Percentiles rank a stretch among this genome's conserved stretches.
These are phyloP conservation scores for Earliella scabrosa DNA, from an alignment of 1,284 basidiomycete species.

Conservation along the genomic window DNA sequence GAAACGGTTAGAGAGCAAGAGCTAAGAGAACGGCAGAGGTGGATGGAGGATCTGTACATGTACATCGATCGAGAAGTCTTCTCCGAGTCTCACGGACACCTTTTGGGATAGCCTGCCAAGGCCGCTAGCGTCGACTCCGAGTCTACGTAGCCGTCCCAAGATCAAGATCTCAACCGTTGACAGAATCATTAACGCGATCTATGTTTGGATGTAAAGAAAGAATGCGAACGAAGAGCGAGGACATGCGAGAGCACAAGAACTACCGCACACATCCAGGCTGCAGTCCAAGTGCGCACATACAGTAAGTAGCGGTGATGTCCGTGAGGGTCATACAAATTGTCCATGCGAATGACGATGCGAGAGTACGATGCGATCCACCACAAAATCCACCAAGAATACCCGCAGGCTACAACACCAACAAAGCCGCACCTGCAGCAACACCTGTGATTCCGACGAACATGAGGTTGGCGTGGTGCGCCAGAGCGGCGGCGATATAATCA, in stretches of 20 bases:
- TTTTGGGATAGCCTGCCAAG: too few species aligned
- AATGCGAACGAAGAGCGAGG: not conserved
- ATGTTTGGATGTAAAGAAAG: conserved; percentile 5
- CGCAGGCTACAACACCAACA: conserved; percentile 46
- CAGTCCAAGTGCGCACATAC: conserved; percentile 16
- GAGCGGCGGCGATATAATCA: conserved; percentile 61
- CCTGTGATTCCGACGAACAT: conserved; percentile 45
- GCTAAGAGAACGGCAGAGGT: not conserved
- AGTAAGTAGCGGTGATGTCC: conserved; percentile 18
- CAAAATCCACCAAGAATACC: conserved; percentile 1
- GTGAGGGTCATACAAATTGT: conserved; percentile 26
- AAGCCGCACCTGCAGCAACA: conserved; percentile 48
- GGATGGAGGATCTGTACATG: conserved; percentile 1
- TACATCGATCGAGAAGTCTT: conserved; percentile 11
- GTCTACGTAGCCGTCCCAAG: not conserved
- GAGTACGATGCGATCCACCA: conserved; percentile 16
- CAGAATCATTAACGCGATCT: conserved; percentile 12
- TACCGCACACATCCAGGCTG: not conserved
- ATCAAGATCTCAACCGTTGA: conserved; percentile 6
- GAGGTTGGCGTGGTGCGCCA: conserved; percentile 44
- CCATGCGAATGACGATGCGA: conserved; percentile 14
- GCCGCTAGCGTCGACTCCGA: too few species aligned
- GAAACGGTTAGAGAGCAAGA: not conserved
- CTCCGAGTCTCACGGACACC: conserved; percentile 20
- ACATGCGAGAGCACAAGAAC: too few species aligned